A percentile compares a stretch with the other conserved stretches of the same genome.
phyloP scores from a whole-genome alignment of 805 yeast genomes.

The Schizosaccharomyces lindneri region DNA sequence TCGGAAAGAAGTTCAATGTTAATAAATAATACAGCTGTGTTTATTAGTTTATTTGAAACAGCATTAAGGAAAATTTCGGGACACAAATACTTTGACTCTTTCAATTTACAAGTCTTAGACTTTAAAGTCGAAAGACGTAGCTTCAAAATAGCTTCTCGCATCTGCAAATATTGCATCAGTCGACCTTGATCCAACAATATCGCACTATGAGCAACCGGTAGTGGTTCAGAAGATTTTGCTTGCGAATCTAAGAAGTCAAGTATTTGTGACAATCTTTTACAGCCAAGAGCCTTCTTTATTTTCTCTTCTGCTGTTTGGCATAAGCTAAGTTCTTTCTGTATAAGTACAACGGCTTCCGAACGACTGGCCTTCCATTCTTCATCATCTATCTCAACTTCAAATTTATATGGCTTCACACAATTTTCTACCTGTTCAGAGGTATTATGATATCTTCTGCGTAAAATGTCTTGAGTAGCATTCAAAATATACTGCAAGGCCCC shows the following conservation, averaged over 20 bases:
- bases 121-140: conserved; percentile 57
- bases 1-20: conserved; percentile 87
- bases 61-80: conserved; percentile 88
- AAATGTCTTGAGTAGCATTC: conserved; percentile 62
- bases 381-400: conserved; percentile 88
- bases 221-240: conserved; percentile 5
- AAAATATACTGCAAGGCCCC: conserved; percentile 54
- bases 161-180: conserved; percentile 44
- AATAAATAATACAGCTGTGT: conserved; percentile 75
- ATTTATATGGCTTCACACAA: conserved; percentile 91
- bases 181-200: conserved; percentile 37
- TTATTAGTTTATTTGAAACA: conserved; percentile 71
- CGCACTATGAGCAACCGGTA: conserved; percentile 29
- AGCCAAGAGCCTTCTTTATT: conserved; percentile 48
- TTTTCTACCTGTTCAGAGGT: conserved; percentile 98
- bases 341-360: conserved; percentile 45
- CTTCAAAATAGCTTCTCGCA: conserved; percentile 41
- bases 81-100: conserved; percentile 66
- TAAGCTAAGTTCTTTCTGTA: conserved; percentile 68
- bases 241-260: conserved; percentile 30
- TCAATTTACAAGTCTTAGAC: conserved; percentile 48
- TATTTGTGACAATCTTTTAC: conserved; percentile 55
- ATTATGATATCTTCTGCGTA: conserved; percentile 54
- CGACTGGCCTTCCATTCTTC: conserved; percentile 73
- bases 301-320: conserved; percentile 38